These are phyloP conservation scores for Turritis glabra DNA, from an alignment of 345 rosid genomes.

Conservation along the genomic window DNA sequence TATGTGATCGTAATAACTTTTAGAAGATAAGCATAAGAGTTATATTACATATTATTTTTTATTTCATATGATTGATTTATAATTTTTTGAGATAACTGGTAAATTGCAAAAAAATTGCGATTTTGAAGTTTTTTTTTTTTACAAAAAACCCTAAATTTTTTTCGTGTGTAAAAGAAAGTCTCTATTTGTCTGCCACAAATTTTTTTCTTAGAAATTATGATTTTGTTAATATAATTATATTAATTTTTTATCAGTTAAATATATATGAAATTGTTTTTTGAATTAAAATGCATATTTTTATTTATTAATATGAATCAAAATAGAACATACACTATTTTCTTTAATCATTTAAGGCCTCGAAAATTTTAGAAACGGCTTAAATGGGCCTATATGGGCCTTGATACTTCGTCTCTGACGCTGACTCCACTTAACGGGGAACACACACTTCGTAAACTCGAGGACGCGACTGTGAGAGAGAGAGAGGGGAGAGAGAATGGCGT, in stretches of 20 bases:
- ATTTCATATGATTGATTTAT: no score
- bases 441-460: background rate
- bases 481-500: constrained; percentile 42
- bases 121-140: no score
- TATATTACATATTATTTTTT: no score
- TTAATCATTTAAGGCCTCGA: background rate
- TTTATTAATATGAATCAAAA: background rate
- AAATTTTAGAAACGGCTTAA: background rate
- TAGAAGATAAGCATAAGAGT: no score
- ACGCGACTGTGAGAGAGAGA: constrained; percentile 9
- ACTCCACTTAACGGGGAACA: constrained; percentile 2
- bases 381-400: constrained; percentile 4
- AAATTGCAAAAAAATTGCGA: no score
- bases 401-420: background rate
- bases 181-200: background rate
- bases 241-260: background rate
- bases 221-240: background rate
- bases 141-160: no score
- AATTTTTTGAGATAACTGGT: no score
- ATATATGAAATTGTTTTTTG: background rate
- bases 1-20: no score
- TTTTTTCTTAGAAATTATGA: background rate
- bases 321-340: background rate
- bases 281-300: background rate
- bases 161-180: background rate